These are phyloP conservation scores for Acanthamoeba royreba DNA, from an alignment of 208 protist genomes.

Conservation along the genomic window DNA sequence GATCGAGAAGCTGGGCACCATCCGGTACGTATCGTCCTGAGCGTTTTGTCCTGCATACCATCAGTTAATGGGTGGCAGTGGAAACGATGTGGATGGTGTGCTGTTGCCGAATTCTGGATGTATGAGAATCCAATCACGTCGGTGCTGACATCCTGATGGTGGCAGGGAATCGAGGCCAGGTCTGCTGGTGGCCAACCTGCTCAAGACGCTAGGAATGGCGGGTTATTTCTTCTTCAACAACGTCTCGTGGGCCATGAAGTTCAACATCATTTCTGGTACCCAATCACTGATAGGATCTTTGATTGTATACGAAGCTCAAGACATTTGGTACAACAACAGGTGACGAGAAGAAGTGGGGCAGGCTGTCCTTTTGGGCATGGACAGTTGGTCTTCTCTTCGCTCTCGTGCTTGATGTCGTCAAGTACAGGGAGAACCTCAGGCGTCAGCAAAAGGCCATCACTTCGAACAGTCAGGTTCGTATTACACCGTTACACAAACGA, in stretches of 20 bases:
- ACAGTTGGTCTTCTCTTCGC: not conserved
- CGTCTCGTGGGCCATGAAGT: not conserved
- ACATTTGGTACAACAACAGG: no score
- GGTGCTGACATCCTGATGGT: no score
- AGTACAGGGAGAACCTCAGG: not conserved
- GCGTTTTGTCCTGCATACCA: not conserved
- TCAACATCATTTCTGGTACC: not conserved
- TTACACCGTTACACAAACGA: not conserved
- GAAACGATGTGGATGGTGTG: no score
- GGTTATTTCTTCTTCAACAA: slow-evolving; percentile 8
- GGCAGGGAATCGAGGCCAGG: not conserved
- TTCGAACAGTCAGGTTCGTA: not conserved
- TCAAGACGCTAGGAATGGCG: not conserved
- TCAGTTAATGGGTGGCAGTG: not conserved
- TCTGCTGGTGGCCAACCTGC: not conserved
- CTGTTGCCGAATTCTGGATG: no score
- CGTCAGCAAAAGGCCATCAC: not conserved
- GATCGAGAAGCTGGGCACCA: not conserved
- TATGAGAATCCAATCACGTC: no score
- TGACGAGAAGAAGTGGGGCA: not conserved
- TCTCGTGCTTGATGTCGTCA: not conserved
- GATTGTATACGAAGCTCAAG: no score
- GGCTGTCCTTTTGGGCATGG: not conserved
- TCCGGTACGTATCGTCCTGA: not conserved
- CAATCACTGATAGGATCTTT: no score